Percentiles rank a stretch among this genome's conserved stretches.
These are phyloP conservation scores for Leptographium procerum DNA, from an alignment of 2,329 filamentous ascomycete species.

Conservation along the genomic window DNA sequence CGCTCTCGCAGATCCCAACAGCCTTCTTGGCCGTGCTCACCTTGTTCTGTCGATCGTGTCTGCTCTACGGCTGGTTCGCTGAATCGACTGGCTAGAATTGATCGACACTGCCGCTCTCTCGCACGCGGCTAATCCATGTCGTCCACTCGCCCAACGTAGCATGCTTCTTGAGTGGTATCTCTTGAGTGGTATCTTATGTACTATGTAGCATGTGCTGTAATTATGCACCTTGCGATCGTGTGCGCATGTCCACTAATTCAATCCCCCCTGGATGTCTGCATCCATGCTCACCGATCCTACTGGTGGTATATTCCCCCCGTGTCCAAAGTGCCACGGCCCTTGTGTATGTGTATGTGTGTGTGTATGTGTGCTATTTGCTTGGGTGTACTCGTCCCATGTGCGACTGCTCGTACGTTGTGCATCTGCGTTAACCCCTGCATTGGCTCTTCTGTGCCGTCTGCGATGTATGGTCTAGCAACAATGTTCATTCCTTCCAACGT, in stretches of 20 bases:
- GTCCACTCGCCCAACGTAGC: not conserved
- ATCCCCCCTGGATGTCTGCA: not conserved
- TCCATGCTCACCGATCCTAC: not conserved
- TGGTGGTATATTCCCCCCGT: not conserved
- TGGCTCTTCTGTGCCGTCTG: not conserved
- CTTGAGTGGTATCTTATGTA: too few species aligned
- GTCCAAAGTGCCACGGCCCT: too few species aligned
- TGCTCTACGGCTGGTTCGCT: not conserved
- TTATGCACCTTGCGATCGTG: too few species aligned
- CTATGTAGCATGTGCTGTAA: too few species aligned
- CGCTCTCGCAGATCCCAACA: not conserved
- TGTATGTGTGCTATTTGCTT: too few species aligned
- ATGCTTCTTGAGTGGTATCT: not conserved
- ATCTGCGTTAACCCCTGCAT: not conserved
- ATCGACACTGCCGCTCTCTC: slow-evolving; percentile 2
- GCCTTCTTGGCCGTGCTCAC: not conserved
- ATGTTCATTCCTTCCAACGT: not conserved
- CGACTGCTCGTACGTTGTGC: not conserved
- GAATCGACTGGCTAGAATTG: slow-evolving; percentile 9
- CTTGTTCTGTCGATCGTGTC: not conserved
- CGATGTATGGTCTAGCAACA: not conserved
- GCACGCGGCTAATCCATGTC: slow-evolving; percentile 6
- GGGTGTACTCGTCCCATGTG: not conserved
- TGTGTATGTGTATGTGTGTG: too few species aligned
- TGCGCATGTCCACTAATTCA: not conserved